Conservation (phyloP, 2,329 filamentous ascomycete species). For the Cladosporium cucumerinum region DNA sequence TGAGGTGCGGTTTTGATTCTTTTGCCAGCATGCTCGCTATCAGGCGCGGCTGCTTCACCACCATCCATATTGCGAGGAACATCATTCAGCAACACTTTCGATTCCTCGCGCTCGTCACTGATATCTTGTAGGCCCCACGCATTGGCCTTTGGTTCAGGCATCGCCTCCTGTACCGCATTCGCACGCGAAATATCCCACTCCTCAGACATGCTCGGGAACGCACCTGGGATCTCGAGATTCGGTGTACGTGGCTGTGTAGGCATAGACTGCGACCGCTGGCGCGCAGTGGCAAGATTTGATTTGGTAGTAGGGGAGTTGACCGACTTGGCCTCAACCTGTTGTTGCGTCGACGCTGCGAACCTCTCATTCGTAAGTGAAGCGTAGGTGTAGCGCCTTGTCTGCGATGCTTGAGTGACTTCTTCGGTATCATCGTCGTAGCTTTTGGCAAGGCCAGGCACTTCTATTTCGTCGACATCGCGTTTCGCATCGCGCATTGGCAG, state of each 20-base stretch:
- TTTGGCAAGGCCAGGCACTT: conserved; percentile 67
- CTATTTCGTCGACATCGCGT: conserved; percentile 74
- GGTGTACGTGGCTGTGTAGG: conserved; percentile 23
- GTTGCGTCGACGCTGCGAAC: conserved; percentile 12
- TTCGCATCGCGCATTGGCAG: conserved; percentile 61
- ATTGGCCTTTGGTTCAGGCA: background rate
- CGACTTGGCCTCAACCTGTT: conserved; percentile 19
- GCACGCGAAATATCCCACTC: background rate
- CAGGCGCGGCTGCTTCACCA: background rate
- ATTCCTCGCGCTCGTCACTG: background rate
- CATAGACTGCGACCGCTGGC: conserved; percentile 27
- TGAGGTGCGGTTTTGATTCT: background rate
- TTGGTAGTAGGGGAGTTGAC: conserved; percentile 12
- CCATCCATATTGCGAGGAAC: background rate
- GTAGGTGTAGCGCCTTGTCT: conserved; percentile 26
- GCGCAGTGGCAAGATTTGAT: conserved; percentile 20
- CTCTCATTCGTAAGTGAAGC: conserved; percentile 6
- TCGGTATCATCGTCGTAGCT: conserved; percentile 56
- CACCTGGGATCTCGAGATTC: conserved; percentile 18
- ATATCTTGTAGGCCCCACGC: background rate
- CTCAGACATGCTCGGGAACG: conserved; percentile 17
- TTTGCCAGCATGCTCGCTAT: background rate
- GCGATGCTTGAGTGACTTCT: conserved; percentile 25
- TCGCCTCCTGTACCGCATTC: background rate
- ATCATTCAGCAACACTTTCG: conserved; percentile 7